Base-by-base conservation (phyloP, 129 eudicot genomes). In the Chrysanthemum seticuspe region DNA sequence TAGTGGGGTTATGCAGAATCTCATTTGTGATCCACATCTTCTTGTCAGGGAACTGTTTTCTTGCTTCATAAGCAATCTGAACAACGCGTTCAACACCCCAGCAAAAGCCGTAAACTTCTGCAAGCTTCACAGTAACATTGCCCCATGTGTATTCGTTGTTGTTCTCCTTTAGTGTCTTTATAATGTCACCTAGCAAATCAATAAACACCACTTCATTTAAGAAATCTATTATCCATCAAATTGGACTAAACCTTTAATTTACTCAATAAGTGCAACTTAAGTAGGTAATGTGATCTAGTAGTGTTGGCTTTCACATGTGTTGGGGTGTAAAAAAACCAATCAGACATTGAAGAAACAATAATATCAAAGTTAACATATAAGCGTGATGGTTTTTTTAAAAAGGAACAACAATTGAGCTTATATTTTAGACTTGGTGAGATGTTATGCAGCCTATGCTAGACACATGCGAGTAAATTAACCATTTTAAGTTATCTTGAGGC, bases 11-110 rank as follows among this genome's bases (percentile, higher is more conserved):
- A 74, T 92, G 98, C 73, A 92, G 87, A 23, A 92, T 92, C 69
- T 92, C 95, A 72, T 92, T 92, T 12, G 98, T 92, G 63, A 89
- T 76, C 98, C 98, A 92, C n/a, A 92, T 87, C 76, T 72, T 92
- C 82, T 87, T 87, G 3, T 81, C 65, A 48, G 95, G 96, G 25
- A 87, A 92, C 63, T 77, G 81, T 70, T 77, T 77, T 49, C 81
- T 77, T 21, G 81, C 81, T 77, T 70, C 81, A 62, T 77, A 77
- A 62, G 81, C 81, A 62, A 77, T 70, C 65, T 53, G 76, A 62
- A 77, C 58, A 2, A 76, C 81, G 36, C 71, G 81, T 55, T 77
- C 81, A n/a, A 77, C 81, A 52, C 81, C 81, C 81, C 81, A 77
- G 49, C 81, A 77, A 77, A 77, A 77, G 34, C 81, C 81, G 70